Conservation (phyloP, 768 basidiomycete species). For the Chlorophyllum brunneum region DNA sequence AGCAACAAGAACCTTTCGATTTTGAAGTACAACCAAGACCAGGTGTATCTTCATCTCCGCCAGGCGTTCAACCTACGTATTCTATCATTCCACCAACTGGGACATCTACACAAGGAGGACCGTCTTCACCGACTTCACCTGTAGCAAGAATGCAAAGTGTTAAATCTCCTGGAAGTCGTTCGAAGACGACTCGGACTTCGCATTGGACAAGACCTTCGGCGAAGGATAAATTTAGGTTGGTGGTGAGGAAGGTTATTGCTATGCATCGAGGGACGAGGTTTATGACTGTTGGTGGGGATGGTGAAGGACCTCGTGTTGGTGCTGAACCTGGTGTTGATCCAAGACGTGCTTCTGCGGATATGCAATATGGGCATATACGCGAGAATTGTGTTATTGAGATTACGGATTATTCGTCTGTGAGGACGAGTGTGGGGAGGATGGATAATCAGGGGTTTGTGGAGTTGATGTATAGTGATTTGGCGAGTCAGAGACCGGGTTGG, state of each 20-base stretch:
- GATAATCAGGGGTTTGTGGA: conserved; percentile 59
- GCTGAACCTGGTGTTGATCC: conserved; percentile 74
- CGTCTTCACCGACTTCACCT: background rate
- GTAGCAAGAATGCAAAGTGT: background rate
- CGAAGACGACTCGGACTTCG: background rate
- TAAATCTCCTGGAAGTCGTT: background rate
- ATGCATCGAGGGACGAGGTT: conserved; percentile 51
- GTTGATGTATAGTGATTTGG: conserved; percentile 41
- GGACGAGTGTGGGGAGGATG: conserved; percentile 51
- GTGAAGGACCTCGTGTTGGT: conserved; percentile 31
- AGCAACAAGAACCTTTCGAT: conserved; percentile 14
- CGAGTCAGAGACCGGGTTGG: conserved; percentile 52
- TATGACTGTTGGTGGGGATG: conserved; percentile 26
- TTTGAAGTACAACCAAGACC: background rate
- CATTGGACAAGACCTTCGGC: conserved; percentile 30
- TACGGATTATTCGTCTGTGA: conserved; percentile 58
- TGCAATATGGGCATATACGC: conserved; percentile 53
- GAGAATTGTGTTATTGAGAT: conserved; percentile 65
- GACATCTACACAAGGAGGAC: background rate
- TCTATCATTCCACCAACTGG: background rate
- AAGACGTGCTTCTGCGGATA: conserved; percentile 51
- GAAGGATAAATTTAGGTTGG: conserved; percentile 47
- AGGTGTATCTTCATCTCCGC: background rate
- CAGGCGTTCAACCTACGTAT: background rate
- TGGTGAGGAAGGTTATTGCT: conserved; percentile 60